phyloP scores from a whole-genome alignment of 306 rosid species.

The Prunus campanulata region DNA sequence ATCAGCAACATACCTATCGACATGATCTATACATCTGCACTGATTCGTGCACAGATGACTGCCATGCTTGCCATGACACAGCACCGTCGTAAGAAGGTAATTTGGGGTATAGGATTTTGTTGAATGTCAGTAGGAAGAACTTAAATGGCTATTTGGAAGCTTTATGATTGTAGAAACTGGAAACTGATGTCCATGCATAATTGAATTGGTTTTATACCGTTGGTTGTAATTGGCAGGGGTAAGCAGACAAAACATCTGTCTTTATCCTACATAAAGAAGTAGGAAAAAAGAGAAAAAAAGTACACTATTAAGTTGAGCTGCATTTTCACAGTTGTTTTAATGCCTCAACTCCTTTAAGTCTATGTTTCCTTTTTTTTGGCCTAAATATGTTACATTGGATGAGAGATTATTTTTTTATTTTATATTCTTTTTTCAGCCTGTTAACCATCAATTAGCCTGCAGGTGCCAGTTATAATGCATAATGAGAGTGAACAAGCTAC shows the following conservation, averaged over 20 bases:
- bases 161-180: neutral
- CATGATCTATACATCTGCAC: slow-evolving; percentile 86
- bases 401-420: slow-evolving; percentile 2
- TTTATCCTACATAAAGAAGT: neutral
- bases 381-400: neutral
- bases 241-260: neutral
- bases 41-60: slow-evolving; percentile 99
- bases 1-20: slow-evolving; percentile 94
- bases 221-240: neutral
- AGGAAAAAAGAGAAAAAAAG: neutral
- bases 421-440: neutral
- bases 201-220: neutral
- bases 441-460: slow-evolving; percentile 28
- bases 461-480: slow-evolving; percentile 88
- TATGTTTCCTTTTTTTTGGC: neutral
- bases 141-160: neutral
- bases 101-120: neutral
- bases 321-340: neutral
- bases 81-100: slow-evolving; percentile 91
- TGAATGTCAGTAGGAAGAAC: neutral
- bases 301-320: neutral
- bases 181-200: neutral
- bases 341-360: neutral
- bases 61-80: slow-evolving; percentile 99
- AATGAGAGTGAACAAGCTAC: slow-evolving; percentile 86